Evolutionary conservation across 345 rosid genomes (phyloP).

Genomic region (Conringia planisiliqua): DNA sequence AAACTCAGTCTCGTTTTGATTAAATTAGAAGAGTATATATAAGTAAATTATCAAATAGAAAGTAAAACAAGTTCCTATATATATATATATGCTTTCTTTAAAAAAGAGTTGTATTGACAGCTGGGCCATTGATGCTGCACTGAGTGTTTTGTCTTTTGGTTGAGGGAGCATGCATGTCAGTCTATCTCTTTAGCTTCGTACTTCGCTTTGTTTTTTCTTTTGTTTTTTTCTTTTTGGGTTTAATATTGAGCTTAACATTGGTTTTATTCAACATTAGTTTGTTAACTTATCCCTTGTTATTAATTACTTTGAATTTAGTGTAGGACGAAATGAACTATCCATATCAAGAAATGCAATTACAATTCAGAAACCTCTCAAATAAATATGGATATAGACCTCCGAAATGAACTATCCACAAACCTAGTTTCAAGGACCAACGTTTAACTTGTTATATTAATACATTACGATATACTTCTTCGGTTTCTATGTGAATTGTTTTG

Average conservation of each 20-base stretch:
- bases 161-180: conserved; percentile 41
- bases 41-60: background rate
- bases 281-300: background rate
- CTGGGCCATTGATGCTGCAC: conserved; percentile 31
- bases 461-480: background rate
- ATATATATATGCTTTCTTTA: background rate
- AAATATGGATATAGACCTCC: background rate
- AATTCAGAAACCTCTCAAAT: background rate
- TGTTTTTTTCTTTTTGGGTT: background rate
- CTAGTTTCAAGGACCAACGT: background rate
- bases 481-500: background rate
- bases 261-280: background rate
- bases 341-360: background rate
- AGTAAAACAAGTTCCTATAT: background rate
- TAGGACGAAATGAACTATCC: background rate
- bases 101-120: conserved; percentile 24
- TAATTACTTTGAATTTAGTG: background rate
- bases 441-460: background rate
- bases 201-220: background rate
- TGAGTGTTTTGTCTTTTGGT: conserved; percentile 39
- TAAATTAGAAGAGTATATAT: background rate
- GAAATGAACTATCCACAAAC: background rate
- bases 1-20: conserved; percentile 3
- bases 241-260: background rate
- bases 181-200: conserved; percentile 26